Conservation (phyloP, 2,329 filamentous ascomycete genomes). For the Colletotrichum limetticola region DNA sequence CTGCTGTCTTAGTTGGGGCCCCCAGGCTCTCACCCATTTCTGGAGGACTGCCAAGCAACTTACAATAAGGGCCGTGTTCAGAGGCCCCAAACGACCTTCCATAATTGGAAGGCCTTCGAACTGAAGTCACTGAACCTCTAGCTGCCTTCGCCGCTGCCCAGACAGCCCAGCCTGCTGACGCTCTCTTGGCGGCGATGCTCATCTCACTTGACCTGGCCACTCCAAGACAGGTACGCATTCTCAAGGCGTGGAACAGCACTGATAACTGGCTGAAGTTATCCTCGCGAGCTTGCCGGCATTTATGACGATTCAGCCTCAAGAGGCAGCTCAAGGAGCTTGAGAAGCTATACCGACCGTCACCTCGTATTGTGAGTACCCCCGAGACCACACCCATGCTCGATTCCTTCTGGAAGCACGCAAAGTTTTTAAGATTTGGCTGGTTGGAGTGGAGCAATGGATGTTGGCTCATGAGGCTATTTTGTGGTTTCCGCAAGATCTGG, state of each 20-base stretch:
- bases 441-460: not conserved
- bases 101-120: constrained; percentile 6
- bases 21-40: not conserved
- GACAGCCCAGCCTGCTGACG: constrained; percentile 25
- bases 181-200: constrained; percentile 21
- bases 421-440: not conserved
- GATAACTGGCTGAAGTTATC: not conserved
- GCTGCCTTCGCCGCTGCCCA: constrained; percentile 12
- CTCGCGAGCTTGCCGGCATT: constrained; percentile 20
- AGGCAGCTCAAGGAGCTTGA: constrained; percentile 3
- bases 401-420: constrained; percentile 10
- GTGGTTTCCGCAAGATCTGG: not conserved
- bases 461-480: constrained; percentile 20
- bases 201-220: constrained; percentile 4
- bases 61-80: not conserved
- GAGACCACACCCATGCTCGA: not conserved
- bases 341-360: not conserved
- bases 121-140: not conserved
- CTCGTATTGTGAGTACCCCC: not conserved
- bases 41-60: constrained; percentile 10
- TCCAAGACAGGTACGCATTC: not conserved
- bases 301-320: constrained; percentile 16
- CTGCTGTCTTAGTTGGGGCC: not conserved
- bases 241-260: not conserved
- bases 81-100: constrained; percentile 17